Evolutionary conservation across 768 basidiomycete genomes (phyloP).

Genomic region (Tulasnella sp.): DNA sequence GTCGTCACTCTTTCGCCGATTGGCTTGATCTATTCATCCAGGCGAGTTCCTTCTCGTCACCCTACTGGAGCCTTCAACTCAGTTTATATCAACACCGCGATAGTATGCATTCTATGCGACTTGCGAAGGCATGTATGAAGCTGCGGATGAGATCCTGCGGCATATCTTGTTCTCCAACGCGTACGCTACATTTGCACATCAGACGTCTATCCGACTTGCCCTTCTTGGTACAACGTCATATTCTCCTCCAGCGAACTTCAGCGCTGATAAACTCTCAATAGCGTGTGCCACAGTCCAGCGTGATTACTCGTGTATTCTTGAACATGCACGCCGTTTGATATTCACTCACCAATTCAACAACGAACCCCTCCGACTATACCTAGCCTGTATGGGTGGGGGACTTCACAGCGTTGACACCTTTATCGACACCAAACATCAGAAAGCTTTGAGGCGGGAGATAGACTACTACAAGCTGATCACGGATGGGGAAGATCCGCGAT

Average conservation of each 20-base stretch:
- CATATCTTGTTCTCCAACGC: constrained; percentile 67
- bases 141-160: constrained; percentile 62
- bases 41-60: constrained; percentile 34
- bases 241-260: neutral
- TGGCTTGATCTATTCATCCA: constrained; percentile 83
- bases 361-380: constrained; percentile 67
- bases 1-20: constrained; percentile 69
- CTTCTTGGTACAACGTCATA: constrained; percentile 48
- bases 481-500: constrained; percentile 51
- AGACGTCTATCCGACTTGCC: constrained; percentile 64
- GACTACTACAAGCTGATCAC: constrained; percentile 54
- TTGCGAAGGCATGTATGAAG: constrained; percentile 45
- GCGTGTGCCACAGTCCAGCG: constrained; percentile 60
- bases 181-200: constrained; percentile 37
- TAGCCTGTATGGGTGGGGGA: constrained; percentile 63
- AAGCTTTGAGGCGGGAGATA: constrained; percentile 73
- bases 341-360: constrained; percentile 74
- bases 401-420: constrained; percentile 61
- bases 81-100: constrained; percentile 13
- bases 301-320: constrained; percentile 47
- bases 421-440: constrained; percentile 67
- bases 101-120: constrained; percentile 71
- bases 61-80: constrained; percentile 18
- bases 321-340: constrained; percentile 67
- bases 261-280: constrained; percentile 23